Conservation (phyloP, 129 eudicot species). For the Arctium minus region DNA sequence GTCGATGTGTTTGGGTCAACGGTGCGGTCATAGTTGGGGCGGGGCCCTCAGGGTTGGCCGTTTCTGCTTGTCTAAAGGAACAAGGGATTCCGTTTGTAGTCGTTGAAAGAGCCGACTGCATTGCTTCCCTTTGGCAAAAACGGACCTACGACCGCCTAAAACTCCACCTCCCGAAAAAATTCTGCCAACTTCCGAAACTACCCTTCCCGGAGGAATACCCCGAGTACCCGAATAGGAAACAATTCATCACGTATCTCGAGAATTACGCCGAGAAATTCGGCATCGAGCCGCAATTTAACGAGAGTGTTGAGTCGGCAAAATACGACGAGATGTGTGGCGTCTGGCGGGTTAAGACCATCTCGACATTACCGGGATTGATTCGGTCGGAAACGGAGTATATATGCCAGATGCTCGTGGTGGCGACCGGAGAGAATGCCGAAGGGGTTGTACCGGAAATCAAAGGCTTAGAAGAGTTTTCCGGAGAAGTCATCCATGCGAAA, state of each 20-base stretch:
- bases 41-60: conserved; percentile 88
- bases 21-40: conserved; percentile 93
- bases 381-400: conserved; percentile 67
- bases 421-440: conserved; percentile 86
- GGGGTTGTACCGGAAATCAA: conserved; percentile 67
- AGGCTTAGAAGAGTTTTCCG: conserved; percentile 58
- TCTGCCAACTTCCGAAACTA: conserved; percentile 77
- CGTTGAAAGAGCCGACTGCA: conserved; percentile 71
- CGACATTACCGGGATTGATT: conserved; percentile 18
- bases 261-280: conserved; percentile 60
- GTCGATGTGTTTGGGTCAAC: conserved; percentile 75
- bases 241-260: conserved; percentile 73
- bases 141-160: conserved; percentile 76
- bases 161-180: conserved; percentile 82
- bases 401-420: conserved; percentile 80
- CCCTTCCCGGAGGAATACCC: conserved; percentile 82
- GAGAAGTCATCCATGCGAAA: conserved; percentile 73
- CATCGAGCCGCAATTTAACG: conserved; percentile 72
- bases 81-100: conserved; percentile 75
- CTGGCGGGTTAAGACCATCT: conserved; percentile 63
- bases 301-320: conserved; percentile 69
- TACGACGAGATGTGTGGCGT: conserved; percentile 59
- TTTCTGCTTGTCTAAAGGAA: conserved; percentile 69
- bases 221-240: conserved; percentile 69
- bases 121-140: conserved; percentile 90